Conservation (phyloP, 2,329 filamentous ascomycete species). For the Amylocarpus encephaloides region DNA sequence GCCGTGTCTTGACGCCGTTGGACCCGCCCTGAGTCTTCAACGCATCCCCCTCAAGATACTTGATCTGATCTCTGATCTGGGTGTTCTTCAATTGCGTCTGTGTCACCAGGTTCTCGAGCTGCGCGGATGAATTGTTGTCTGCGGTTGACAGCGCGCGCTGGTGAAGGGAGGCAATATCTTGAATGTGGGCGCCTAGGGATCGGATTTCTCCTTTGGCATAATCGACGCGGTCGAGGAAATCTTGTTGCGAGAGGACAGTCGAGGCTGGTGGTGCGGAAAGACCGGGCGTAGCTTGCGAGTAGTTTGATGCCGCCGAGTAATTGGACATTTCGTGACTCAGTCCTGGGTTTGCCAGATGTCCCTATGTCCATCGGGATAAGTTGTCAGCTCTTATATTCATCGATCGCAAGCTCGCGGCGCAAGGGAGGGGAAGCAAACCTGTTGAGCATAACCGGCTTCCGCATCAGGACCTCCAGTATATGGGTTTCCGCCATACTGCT, state of each 20-base stretch:
- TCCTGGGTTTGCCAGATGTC: slow-evolving; percentile 17
- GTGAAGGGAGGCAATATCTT: slow-evolving; percentile 62
- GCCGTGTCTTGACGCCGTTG: slow-evolving; percentile 63
- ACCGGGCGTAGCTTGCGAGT: slow-evolving; percentile 20
- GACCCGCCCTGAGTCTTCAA: slow-evolving; percentile 53
- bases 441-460: slow-evolving; percentile 29
- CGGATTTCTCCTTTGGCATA: slow-evolving; percentile 62
- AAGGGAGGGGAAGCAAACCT: slow-evolving; percentile 3
- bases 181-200: slow-evolving; percentile 58
- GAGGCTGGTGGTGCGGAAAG: slow-evolving; percentile 22
- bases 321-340: slow-evolving; percentile 26
- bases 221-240: slow-evolving; percentile 63
- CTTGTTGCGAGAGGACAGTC: slow-evolving; percentile 50
- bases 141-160: slow-evolving; percentile 64
- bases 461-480: slow-evolving; percentile 50
- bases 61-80: slow-evolving; percentile 74
- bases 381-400: slow-evolving; percentile 1
- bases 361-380: not conserved
- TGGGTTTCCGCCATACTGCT: slow-evolving; percentile 48
- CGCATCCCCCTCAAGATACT: slow-evolving; percentile 65
- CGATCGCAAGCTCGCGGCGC: not conserved
- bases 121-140: slow-evolving; percentile 45
- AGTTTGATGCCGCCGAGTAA: slow-evolving; percentile 24
- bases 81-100: slow-evolving; percentile 68
- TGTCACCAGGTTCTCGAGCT: slow-evolving; percentile 57